phyloP scores from a whole-genome alignment of 2,329 filamentous ascomycete species.

The Xylariaceae sp. region DNA sequence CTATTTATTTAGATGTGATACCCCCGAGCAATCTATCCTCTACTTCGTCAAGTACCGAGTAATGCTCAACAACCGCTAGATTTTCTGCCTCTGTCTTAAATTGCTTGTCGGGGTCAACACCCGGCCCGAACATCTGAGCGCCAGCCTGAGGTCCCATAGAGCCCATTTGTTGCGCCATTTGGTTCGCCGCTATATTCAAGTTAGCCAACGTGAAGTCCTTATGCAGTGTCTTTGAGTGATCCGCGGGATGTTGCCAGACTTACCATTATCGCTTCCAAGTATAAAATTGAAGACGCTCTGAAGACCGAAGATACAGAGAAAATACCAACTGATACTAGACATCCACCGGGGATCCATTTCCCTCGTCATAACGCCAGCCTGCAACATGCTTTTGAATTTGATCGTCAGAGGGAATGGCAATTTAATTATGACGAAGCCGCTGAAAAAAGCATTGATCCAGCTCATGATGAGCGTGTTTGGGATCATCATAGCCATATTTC shows the following conservation, averaged over 20 bases:
- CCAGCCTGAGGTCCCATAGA: constrained; percentile 63
- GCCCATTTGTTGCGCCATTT: constrained; percentile 80
- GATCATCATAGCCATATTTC: constrained; percentile 99
- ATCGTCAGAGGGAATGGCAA: constrained; percentile 94
- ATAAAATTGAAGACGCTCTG: constrained; percentile 98
- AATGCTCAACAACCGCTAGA: constrained; percentile 87
- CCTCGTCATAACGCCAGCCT: constrained; percentile 90
- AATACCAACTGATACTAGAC: constrained; percentile 98
- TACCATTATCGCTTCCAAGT: constrained; percentile 91
- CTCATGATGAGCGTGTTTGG: constrained; percentile 99
- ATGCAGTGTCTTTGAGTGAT: neutral
- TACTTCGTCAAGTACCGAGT: constrained; percentile 82
- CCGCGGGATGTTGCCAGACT: constrained; percentile 27
- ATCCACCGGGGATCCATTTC: constrained; percentile 99
- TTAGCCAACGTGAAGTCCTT: constrained; percentile 25
- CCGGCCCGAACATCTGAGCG: constrained; percentile 76
- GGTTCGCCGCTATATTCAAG: constrained; percentile 66
- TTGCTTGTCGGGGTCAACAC: constrained; percentile 91
- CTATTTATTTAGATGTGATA: constrained; percentile 37
- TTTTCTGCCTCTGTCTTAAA: constrained; percentile 93
- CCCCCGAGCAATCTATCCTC: constrained; percentile 72
- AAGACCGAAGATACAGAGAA: constrained; percentile 91
- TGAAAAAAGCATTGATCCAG: constrained; percentile 99
- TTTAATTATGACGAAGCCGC: constrained; percentile 98
- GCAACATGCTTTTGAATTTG: constrained; percentile 99